These are phyloP conservation scores for Eucalyptus cloeziana DNA, from an alignment of 345 rosid species.

Conservation along the genomic window DNA sequence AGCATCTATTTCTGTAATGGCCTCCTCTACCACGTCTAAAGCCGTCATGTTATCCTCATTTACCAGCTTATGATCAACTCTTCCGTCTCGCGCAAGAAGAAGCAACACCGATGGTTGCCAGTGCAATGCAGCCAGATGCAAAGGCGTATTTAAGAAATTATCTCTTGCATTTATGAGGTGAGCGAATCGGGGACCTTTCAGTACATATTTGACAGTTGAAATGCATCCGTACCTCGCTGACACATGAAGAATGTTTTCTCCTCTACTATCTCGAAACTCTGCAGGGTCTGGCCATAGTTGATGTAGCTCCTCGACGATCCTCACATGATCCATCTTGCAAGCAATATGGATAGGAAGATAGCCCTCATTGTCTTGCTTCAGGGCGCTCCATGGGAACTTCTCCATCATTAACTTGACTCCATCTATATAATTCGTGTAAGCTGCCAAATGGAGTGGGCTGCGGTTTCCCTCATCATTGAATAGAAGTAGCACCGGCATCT, in stretches of 20 bases:
- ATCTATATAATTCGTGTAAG: not conserved
- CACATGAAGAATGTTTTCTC: not conserved
- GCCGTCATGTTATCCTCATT: not conserved
- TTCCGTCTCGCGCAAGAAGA: not conserved
- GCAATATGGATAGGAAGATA: not conserved
- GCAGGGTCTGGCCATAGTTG: not conserved
- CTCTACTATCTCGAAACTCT: not conserved
- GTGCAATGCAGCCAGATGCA: not conserved
- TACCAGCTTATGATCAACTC: not conserved
- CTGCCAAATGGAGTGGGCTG: not conserved
- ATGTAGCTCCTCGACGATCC: not conserved
- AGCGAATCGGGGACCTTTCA: not conserved
- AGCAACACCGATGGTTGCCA: not conserved
- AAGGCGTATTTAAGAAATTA: not conserved
- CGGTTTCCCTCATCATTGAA: fast-evolving
- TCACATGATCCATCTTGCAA: not conserved
- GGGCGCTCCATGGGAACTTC: not conserved
- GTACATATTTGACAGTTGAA: fast-evolving
- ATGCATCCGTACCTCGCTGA: not conserved
- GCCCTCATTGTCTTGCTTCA: fast-evolving
- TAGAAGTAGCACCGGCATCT: not conserved
- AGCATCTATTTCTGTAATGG: not conserved
- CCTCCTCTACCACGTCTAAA: not conserved
- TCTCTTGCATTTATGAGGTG: not conserved
- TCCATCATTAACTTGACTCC: not conserved